These are phyloP conservation scores for Pleurotus ostreatus DNA, from an alignment of 768 basidiomycete genomes.

Conservation along the genomic window DNA sequence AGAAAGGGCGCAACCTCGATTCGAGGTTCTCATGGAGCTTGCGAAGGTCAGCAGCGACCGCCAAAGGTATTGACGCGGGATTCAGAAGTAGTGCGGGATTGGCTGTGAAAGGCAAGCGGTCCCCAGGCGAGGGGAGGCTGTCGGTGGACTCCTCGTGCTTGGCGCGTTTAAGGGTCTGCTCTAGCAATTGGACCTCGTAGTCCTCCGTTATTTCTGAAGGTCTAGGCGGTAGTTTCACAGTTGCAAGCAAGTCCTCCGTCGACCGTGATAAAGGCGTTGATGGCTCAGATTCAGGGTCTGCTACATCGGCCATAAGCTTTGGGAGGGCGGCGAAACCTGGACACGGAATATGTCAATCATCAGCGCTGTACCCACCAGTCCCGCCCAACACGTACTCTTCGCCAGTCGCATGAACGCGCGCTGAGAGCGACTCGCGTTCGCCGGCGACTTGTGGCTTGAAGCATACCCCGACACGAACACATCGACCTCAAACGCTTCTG, in stretches of 20 bases:
- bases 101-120: not conserved
- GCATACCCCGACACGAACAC: constrained; percentile 79
- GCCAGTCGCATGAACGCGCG: constrained; percentile 74
- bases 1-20: constrained; percentile 72
- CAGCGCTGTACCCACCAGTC: not conserved
- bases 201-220: constrained; percentile 60
- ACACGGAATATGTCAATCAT: not conserved
- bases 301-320: constrained; percentile 37
- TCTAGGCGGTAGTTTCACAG: constrained; percentile 48
- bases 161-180: constrained; percentile 43
- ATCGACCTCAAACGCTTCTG: constrained; percentile 65
- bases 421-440: constrained; percentile 67
- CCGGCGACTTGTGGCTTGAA: constrained; percentile 51
- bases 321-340: constrained; percentile 74
- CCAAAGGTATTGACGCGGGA: constrained; percentile 9
- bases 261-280: constrained; percentile 30
- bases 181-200: constrained; percentile 51
- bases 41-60: constrained; percentile 28
- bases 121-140: not conserved
- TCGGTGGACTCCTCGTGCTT: constrained; percentile 14
- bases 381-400: constrained; percentile 45
- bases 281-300: constrained; percentile 24
- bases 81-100: not conserved
- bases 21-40: constrained; percentile 75
- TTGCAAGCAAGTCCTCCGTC: constrained; percentile 46